Conservation (phyloP, 495 filamentous ascomycete genomes). For the Immersiella caudata region DNA sequence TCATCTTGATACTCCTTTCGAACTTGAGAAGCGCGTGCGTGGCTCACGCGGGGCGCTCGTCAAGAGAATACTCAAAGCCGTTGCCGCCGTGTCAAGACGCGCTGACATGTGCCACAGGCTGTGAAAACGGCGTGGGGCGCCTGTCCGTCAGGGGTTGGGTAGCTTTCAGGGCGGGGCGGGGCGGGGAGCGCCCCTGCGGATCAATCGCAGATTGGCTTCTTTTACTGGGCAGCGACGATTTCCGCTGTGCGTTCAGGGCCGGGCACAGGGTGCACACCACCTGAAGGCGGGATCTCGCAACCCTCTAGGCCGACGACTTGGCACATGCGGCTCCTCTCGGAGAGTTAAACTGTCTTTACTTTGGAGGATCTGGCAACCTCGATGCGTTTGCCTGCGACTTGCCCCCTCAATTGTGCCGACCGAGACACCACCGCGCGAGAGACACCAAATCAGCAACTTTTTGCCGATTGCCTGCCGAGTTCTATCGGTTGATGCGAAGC, state of each 20-base stretch:
- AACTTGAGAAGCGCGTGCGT: neutral
- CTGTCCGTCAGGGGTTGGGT: slow-evolving; percentile 1
- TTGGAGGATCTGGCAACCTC: neutral
- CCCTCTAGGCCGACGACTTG: slow-evolving; percentile 7
- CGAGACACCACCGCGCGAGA: neutral
- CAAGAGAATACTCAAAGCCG: neutral
- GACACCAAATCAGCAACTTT: slow-evolving; percentile 2
- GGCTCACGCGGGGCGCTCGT: neutral
- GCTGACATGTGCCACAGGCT: neutral
- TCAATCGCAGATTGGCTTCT: neutral
- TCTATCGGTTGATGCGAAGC: slow-evolving; percentile 16
- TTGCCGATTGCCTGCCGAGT: neutral
- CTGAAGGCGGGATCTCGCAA: neutral
- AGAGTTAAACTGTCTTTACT: neutral
- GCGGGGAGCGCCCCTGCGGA: neutral
- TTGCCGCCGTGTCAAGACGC: neutral
- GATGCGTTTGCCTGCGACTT: slow-evolving; percentile 1
- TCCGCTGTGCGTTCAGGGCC: neutral
- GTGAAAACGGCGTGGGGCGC: neutral
- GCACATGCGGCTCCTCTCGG: slow-evolving; percentile 8
- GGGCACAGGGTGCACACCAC: neutral
- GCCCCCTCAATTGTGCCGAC: neutral
- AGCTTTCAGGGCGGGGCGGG: neutral
- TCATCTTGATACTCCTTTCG: neutral
- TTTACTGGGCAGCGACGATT: neutral